Conservation (phyloP, 1,284 basidiomycete species). For the Ustilago shanxiensis region DNA sequence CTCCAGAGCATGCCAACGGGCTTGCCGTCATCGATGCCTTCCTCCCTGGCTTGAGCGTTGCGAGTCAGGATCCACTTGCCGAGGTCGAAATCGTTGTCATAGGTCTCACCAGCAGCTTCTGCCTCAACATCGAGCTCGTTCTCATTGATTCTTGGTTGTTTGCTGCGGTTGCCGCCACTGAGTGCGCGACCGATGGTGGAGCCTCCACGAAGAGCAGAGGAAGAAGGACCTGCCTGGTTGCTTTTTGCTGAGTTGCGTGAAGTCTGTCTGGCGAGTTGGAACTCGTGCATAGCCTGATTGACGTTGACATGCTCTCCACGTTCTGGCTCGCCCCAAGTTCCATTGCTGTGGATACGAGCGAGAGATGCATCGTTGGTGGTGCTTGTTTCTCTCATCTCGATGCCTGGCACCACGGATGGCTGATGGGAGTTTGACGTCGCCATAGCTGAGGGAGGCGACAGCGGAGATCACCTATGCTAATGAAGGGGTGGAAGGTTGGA, state of each 20-base stretch:
- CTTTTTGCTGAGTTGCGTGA: conserved; percentile 13
- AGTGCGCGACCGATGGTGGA: conserved; percentile 24
- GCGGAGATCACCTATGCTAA: too few relatives aligned
- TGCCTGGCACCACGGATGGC: neutral
- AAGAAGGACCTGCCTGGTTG: conserved; percentile 10
- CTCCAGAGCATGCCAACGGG: conserved; percentile 61
- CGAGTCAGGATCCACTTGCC: conserved; percentile 54
- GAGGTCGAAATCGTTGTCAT: conserved; percentile 52
- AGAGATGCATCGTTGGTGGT: conserved; percentile 6
- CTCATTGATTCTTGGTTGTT: conserved; percentile 25
- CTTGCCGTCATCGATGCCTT: conserved; percentile 54
- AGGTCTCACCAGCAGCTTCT: conserved; percentile 1
- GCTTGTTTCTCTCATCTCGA: neutral
- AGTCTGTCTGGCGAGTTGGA: conserved; percentile 41
- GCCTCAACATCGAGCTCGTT: conserved; percentile 27
- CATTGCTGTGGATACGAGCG: conserved; percentile 26
- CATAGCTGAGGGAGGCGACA: neutral
- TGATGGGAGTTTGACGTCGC: conserved; percentile 14
- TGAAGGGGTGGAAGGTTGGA: too few relatives aligned
- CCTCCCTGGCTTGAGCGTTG: conserved; percentile 35
- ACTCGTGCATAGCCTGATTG: conserved; percentile 46
- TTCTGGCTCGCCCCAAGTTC: conserved; percentile 56
- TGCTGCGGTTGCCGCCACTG: conserved; percentile 20
- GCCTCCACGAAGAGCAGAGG: conserved; percentile 14
- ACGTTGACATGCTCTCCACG: conserved; percentile 53